Conservation (phyloP, 129 eudicot species). For the Centrapalus pauciflorus region DNA sequence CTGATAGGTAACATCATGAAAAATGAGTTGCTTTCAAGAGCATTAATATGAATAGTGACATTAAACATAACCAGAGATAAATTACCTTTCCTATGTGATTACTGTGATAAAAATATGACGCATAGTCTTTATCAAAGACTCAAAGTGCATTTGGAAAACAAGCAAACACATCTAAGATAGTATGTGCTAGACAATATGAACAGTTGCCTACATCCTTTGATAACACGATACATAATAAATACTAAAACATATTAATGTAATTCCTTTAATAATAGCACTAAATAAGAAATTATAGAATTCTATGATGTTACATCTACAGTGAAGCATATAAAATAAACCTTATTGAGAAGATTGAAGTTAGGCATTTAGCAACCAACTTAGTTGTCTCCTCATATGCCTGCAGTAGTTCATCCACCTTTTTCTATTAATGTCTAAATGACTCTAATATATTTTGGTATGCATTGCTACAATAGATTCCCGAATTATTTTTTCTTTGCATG, state of each 20-base stretch:
- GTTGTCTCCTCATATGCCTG: slow-evolving; percentile 54
- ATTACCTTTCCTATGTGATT: slow-evolving; percentile 68
- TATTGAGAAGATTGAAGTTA: slow-evolving; percentile 52
- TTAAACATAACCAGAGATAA: not conserved
- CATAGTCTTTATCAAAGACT: slow-evolving; percentile 35
- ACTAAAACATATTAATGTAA: not conserved
- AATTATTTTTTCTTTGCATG: slow-evolving; percentile 25
- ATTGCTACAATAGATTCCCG: slow-evolving; percentile 35
- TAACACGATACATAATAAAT: not conserved
- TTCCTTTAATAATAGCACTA: not conserved
- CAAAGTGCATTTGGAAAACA: slow-evolving; percentile 57
- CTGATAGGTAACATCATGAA: not conserved
- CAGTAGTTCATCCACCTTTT: slow-evolving; percentile 18
- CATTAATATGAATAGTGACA: not conserved
- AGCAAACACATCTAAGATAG: not conserved
- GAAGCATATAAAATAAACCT: slow-evolving; percentile 29
- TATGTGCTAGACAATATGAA: not conserved
- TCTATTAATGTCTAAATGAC: not conserved
- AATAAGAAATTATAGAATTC: not conserved
- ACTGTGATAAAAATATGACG: slow-evolving; percentile 65
- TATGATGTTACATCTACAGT: not conserved
- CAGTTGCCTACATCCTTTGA: not conserved
- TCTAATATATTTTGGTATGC: not conserved
- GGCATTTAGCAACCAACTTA: slow-evolving; percentile 51
- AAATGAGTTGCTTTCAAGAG: no score